Conservation (phyloP, 202 grass and related monocot genomes). For the Zizania palustris region DNA sequence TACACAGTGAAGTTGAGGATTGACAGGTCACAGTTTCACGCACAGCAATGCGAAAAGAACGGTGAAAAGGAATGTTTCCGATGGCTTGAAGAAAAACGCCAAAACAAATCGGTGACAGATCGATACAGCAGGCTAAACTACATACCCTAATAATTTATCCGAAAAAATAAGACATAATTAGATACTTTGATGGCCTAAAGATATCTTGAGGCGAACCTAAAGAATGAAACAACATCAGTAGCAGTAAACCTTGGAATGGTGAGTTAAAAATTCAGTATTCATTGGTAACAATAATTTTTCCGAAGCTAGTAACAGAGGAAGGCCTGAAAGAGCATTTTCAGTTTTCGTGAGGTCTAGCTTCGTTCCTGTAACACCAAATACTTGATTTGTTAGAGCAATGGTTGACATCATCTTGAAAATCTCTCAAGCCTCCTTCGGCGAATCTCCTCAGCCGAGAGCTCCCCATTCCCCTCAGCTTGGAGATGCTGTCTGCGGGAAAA, state of each 20-base stretch:
- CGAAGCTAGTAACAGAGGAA: neutral
- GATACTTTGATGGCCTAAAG: neutral
- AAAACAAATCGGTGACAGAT: too few relatives aligned
- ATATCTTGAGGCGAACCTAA: neutral
- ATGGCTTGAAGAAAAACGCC: too few relatives aligned
- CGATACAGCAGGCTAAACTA: too few relatives aligned
- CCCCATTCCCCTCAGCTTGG: constrained; percentile 12
- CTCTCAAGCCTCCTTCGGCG: constrained; percentile 72
- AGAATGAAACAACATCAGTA: neutral
- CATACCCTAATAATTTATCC: too few relatives aligned
- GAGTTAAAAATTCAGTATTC: neutral
- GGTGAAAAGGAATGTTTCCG: too few relatives aligned
- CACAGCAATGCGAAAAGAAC: too few relatives aligned
- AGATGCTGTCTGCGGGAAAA: constrained; percentile 16
- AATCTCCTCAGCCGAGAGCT: constrained; percentile 63
- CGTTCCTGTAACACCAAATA: neutral
- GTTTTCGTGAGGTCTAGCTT: constrained; percentile 10
- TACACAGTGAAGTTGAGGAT: too few relatives aligned
- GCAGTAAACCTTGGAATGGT: neutral
- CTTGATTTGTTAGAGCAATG: neutral
- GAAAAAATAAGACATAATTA: neutral
- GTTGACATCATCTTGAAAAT: constrained; percentile 60
- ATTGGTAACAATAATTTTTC: neutral
- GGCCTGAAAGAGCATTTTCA: neutral
- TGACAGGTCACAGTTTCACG: too few relatives aligned